phyloP scores from a whole-genome alignment of 176 grass and related monocot species.

The Aegilops sharonensis region DNA sequence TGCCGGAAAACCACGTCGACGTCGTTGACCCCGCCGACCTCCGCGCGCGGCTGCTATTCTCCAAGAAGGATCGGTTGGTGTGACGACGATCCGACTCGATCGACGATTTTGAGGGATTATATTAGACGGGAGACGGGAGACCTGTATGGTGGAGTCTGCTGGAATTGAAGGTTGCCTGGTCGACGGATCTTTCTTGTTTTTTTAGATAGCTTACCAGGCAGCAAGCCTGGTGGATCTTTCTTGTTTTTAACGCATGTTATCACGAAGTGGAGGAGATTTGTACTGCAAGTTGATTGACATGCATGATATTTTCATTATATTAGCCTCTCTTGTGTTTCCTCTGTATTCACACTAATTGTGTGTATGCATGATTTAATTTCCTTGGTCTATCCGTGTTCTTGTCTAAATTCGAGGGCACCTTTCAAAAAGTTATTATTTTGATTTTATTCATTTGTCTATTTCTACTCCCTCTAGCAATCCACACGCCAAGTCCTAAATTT shows the following conservation, averaged over 20 bases:
- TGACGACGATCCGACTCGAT: not conserved
- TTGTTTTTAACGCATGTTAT: not conserved
- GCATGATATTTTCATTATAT: not conserved
- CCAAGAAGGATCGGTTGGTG: constrained; percentile 7
- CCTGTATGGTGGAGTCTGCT: not conserved
- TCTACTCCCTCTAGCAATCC: no score
- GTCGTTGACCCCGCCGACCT: constrained; percentile 45
- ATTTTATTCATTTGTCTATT: no score
- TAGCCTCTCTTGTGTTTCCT: not conserved
- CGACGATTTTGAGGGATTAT: not conserved
- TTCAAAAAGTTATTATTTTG: no score
- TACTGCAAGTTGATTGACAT: not conserved
- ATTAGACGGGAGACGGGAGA: not conserved
- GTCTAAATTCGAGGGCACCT: no score
- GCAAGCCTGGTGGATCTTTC: not conserved
- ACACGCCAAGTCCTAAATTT: no score
- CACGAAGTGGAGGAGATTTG: not conserved
- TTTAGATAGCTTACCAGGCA: not conserved
- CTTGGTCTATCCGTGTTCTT: not conserved
- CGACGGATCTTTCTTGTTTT: not conserved
- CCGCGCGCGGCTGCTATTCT: constrained; percentile 40
- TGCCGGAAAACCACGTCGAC: constrained; percentile 54
- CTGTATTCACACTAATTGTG: not conserved
- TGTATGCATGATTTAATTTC: not conserved
- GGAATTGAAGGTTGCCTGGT: not conserved